These are phyloP conservation scores for Fusarium illudens DNA, from an alignment of 2,329 filamentous ascomycete genomes.

Conservation along the genomic window DNA sequence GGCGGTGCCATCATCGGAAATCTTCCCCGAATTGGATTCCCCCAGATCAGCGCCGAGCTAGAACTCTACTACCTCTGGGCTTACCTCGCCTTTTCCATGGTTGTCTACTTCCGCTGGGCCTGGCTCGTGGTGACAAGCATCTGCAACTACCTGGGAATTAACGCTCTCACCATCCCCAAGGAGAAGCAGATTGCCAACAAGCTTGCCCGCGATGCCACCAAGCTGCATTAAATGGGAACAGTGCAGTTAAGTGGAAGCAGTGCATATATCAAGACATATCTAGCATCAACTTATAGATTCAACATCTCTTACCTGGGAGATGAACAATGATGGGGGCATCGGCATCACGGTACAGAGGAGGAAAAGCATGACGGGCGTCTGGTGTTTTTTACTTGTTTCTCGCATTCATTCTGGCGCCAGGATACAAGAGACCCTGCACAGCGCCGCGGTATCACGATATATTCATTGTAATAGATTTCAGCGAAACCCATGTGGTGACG, in stretches of 20 bases:
- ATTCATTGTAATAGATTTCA: constrained; percentile 42
- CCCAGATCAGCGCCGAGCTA: constrained; percentile 67
- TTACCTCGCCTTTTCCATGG: constrained; percentile 82
- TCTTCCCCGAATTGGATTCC: constrained; percentile 78
- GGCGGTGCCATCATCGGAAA: constrained; percentile 86
- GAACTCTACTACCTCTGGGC: constrained; percentile 85
- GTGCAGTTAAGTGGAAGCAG: constrained; percentile 4
- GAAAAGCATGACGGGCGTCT: constrained; percentile 42
- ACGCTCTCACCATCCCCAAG: constrained; percentile 84
- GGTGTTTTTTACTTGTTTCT: constrained; percentile 34
- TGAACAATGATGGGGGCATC: constrained; percentile 13
- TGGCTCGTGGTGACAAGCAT: constrained; percentile 90
- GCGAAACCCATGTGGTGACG: constrained; percentile 32
- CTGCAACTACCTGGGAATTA: constrained; percentile 91
- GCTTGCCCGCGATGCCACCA: constrained; percentile 51
- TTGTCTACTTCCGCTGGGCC: constrained; percentile 95
- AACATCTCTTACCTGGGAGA: constrained; percentile 19
- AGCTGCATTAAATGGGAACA: constrained; percentile 43
- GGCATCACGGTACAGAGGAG: constrained; percentile 30
- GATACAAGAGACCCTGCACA: constrained; percentile 16
- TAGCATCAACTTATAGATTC: constrained; percentile 30
- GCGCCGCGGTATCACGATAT: constrained; percentile 28
- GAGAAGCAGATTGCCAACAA: constrained; percentile 67
- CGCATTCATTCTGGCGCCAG: constrained; percentile 36
- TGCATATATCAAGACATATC: constrained; percentile 18